Evolutionary conservation across 768 basidiomycete species (phyloP).

Genomic region (Phlebiopsis gigantea): DNA sequence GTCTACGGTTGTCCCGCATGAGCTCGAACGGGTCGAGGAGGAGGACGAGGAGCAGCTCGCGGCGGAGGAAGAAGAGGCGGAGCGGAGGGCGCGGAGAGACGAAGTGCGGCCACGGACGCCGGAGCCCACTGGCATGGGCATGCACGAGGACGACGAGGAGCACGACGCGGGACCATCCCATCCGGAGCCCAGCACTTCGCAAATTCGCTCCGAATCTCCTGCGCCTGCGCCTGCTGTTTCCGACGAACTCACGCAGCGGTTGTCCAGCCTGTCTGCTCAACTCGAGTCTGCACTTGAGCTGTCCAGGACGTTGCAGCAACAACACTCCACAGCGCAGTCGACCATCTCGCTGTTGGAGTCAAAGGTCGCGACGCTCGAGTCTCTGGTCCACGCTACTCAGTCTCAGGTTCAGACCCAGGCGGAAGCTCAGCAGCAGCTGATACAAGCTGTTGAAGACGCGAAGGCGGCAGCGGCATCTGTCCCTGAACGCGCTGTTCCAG

Average conservation of each 20-base stretch:
- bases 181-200: background rate
- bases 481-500: constrained; percentile 17
- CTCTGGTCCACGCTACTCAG: constrained; percentile 48
- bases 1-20: constrained; percentile 62
- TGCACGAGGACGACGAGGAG: constrained; percentile 38
- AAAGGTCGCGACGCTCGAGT: constrained; percentile 68
- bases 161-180: constrained; percentile 9
- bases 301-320: constrained; percentile 66
- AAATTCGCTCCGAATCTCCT: constrained; percentile 17
- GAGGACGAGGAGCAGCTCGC: constrained; percentile 60
- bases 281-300: constrained; percentile 73
- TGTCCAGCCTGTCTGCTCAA: constrained; percentile 60
- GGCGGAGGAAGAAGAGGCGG: constrained; percentile 38
- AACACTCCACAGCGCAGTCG: constrained; percentile 73
- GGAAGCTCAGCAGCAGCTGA: constrained; percentile 26
- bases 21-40: constrained; percentile 68
- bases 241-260: constrained; percentile 55
- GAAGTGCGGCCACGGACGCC: constrained; percentile 74
- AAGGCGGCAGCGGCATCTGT: constrained; percentile 22
- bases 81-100: constrained; percentile 38
- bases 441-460: constrained; percentile 25
- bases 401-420: constrained; percentile 34
- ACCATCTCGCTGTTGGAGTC: constrained; percentile 65
- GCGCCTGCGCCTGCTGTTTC: constrained; percentile 29
- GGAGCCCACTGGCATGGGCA: constrained; percentile 63